phyloP scores from a whole-genome alignment of 2,329 filamentous ascomycete species.

The Apiospora arundinis region DNA sequence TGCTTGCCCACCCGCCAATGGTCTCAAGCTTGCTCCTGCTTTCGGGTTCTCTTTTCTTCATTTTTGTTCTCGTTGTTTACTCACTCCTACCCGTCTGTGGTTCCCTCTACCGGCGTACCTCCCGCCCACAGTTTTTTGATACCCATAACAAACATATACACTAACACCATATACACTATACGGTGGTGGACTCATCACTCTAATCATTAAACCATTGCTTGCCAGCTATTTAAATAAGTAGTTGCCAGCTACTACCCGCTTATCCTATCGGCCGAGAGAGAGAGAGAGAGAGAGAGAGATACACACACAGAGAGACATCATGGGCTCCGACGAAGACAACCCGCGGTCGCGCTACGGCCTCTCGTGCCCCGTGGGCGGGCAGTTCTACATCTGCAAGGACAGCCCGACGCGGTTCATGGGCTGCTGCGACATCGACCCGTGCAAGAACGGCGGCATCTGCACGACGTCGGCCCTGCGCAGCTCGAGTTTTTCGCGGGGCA shows the following conservation, averaged over 20 bases:
- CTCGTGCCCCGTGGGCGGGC: conserved; percentile 30
- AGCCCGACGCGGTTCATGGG: conserved; percentile 31
- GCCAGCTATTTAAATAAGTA: too few relatives aligned
- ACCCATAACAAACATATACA: neutral
- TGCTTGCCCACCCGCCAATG: neutral
- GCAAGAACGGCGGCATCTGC: conserved; percentile 26
- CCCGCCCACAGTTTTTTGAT: neutral
- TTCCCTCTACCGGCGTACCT: neutral
- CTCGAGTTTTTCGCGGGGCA: conserved; percentile 26
- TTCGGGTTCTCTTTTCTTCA: neutral
- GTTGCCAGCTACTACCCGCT: neutral
- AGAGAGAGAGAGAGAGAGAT: too few relatives aligned
- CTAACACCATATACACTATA: neutral
- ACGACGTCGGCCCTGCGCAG: conserved; percentile 24
- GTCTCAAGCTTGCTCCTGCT: neutral
- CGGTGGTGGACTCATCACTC: neutral
- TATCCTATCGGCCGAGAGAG: too few relatives aligned
- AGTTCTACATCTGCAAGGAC: conserved; percentile 32
- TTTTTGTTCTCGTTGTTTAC: neutral
- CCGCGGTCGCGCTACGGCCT: conserved; percentile 24
- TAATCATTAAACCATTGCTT: neutral
- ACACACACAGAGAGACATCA: neutral
- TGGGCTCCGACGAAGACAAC: neutral
- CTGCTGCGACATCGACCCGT: conserved; percentile 33
- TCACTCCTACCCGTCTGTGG: neutral